Evolutionary conservation across 2,329 filamentous ascomycete species (phyloP).

Genomic region (Golovinomyces cichoracearum): DNA sequence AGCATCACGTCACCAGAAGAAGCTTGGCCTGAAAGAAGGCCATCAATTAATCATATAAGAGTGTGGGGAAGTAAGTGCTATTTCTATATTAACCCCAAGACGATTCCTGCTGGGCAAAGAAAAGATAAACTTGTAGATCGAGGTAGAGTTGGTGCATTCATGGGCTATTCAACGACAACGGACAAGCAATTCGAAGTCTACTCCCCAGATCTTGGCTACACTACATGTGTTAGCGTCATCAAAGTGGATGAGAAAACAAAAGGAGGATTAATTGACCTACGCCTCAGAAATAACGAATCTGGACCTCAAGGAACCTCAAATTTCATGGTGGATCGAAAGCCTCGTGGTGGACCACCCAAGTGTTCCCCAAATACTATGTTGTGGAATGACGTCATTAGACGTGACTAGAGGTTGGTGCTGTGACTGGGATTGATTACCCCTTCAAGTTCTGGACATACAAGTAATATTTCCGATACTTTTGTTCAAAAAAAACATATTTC

Average conservation of each 20-base stretch:
- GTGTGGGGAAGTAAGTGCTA: neutral
- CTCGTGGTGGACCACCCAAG: neutral
- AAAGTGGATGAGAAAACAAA: neutral
- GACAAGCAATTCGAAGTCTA: neutral
- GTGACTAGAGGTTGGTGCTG: too few relatives aligned
- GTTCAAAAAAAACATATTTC: neutral
- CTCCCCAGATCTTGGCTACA: neutral
- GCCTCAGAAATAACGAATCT: neutral
- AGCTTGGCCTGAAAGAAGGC: neutral
- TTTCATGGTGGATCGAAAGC: neutral
- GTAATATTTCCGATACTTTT: neutral
- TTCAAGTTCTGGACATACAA: neutral
- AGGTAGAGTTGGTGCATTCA: neutral
- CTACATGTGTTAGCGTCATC: neutral
- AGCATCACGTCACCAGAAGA: neutral
- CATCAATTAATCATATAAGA: neutral
- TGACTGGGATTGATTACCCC: too few relatives aligned
- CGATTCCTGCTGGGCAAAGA: neutral
- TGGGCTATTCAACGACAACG: neutral
- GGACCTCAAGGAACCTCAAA: neutral
- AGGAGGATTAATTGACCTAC: neutral
- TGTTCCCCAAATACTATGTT: neutral
- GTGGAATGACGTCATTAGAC: too few relatives aligned
- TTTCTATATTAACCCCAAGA: neutral
- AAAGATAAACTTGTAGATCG: neutral